Percentiles rank a stretch among this genome's conserved stretches.
These are phyloP conservation scores for Neostapfia colusana DNA, from an alignment of 176 grass and related monocot genomes.

Conservation along the genomic window DNA sequence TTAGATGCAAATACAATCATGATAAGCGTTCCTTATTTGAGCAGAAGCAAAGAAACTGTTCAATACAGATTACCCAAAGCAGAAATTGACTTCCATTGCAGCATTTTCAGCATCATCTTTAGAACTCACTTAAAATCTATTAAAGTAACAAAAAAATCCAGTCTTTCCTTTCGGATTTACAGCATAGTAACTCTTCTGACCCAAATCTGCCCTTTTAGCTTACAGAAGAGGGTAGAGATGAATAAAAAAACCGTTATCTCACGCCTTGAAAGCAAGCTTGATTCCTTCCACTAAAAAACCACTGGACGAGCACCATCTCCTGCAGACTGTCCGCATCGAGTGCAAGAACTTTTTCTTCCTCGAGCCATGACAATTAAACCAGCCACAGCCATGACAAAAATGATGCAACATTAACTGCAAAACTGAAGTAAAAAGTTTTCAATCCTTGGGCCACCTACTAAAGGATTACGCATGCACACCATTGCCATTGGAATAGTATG, in stretches of 20 bases:
- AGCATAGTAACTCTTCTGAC: conserved; percentile 48
- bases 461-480: conserved; percentile 61
- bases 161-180: conserved; percentile 51
- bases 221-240: conserved; percentile 55
- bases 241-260: conserved; percentile 42
- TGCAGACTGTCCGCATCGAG: conserved; percentile 42
- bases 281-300: conserved; percentile 68
- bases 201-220: conserved; percentile 44
- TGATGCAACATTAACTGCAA: conserved; percentile 44
- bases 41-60: too few species aligned
- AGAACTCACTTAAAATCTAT: conserved; percentile 34
- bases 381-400: conserved; percentile 54
- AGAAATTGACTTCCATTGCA: background rate
- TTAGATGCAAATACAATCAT: background rate
- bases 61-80: too few species aligned
- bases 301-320: conserved; percentile 53
- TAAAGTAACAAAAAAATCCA: conserved; percentile 37
- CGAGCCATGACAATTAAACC: conserved; percentile 42
- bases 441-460: conserved; percentile 31
- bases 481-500: conserved; percentile 70
- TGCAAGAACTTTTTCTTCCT: conserved; percentile 64
- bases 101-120: conserved; percentile 24
- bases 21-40: too few species aligned
- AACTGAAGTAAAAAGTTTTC: conserved; percentile 25
- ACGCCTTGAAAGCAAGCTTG: conserved; percentile 43